These are phyloP conservation scores for Hygrophorus pudorinus DNA, from an alignment of 768 basidiomycete genomes.

Conservation along the genomic window DNA sequence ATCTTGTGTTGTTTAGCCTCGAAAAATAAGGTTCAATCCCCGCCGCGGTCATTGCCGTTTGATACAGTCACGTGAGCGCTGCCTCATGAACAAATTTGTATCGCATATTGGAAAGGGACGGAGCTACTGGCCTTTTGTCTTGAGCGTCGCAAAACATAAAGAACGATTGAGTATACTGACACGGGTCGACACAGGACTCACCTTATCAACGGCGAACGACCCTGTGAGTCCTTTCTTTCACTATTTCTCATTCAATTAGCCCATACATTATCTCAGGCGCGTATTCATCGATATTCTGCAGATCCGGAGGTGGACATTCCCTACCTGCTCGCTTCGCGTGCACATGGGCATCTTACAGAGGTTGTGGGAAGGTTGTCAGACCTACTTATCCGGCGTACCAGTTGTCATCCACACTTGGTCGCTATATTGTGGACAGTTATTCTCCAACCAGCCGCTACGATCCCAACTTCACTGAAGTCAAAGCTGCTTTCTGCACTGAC, in stretches of 20 bases:
- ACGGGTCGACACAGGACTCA: conserved; percentile 60
- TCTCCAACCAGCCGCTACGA: not conserved
- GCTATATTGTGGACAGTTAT: not conserved
- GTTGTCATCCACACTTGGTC: not conserved
- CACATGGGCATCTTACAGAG: not conserved
- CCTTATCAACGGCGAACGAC: conserved; percentile 30
- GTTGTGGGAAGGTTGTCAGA: not conserved
- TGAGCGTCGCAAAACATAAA: conserved; percentile 3
- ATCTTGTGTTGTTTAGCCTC: conserved; percentile 7
- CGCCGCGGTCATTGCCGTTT: conserved; percentile 20
- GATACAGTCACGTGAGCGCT: conserved; percentile 14
- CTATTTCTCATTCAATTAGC: not conserved
- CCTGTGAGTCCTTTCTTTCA: not conserved
- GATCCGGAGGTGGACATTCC: not conserved
- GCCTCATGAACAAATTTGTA: conserved; percentile 21
- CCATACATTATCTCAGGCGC: not conserved
- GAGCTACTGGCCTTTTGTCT: conserved; percentile 21
- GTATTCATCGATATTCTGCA: not conserved
- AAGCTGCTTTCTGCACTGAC: not conserved
- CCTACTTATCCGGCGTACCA: not conserved
- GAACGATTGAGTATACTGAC: conserved; percentile 9
- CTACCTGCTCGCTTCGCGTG: not conserved
- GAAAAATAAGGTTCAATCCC: conserved; percentile 23
- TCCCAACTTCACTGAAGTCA: not conserved
- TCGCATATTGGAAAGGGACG: conserved; percentile 26